Conservation (phyloP, 2,329 filamentous ascomycete genomes). For the Tolypocladium tundrense region DNA sequence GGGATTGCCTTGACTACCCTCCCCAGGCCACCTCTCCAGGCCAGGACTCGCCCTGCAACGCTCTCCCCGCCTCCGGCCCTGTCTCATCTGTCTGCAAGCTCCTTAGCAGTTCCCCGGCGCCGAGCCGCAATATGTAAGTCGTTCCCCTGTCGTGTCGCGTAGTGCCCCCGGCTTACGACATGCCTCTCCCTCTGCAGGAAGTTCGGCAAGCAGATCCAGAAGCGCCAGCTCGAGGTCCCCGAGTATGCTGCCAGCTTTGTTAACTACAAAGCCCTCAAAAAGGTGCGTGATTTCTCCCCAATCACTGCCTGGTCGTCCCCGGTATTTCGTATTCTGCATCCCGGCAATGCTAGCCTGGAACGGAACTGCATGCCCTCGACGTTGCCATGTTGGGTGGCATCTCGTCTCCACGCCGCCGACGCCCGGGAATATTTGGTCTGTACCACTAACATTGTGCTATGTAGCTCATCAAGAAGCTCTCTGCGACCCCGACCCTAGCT, state of each 20-base stretch:
- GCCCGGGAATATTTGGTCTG: neutral
- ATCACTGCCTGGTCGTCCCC: neutral
- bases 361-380: neutral
- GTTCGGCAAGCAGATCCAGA: constrained; percentile 99
- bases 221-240: constrained; percentile 95
- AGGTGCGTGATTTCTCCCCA: constrained; percentile 45
- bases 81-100: neutral
- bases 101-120: constrained; percentile 1
- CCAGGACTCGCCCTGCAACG: neutral
- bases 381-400: neutral
- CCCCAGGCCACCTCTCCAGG: constrained; percentile 1
- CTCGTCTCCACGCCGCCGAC: neutral
- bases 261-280: constrained; percentile 98
- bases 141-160: neutral
- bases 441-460: constrained; percentile 2
- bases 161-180: constrained; percentile 3
- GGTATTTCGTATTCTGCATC: neutral
- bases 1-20: constrained; percentile 9
- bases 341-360: neutral
- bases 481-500: constrained; percentile 74
- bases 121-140: constrained; percentile 24
- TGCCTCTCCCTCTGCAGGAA: constrained; percentile 54
- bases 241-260: constrained; percentile 99
- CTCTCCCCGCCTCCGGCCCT: constrained; percentile 3
- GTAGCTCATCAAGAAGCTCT: constrained; percentile 97